These are phyloP conservation scores for Pseudonitzschia delicatissima DNA, from an alignment of 108 stramenopile species.

Conservation along the genomic window DNA sequence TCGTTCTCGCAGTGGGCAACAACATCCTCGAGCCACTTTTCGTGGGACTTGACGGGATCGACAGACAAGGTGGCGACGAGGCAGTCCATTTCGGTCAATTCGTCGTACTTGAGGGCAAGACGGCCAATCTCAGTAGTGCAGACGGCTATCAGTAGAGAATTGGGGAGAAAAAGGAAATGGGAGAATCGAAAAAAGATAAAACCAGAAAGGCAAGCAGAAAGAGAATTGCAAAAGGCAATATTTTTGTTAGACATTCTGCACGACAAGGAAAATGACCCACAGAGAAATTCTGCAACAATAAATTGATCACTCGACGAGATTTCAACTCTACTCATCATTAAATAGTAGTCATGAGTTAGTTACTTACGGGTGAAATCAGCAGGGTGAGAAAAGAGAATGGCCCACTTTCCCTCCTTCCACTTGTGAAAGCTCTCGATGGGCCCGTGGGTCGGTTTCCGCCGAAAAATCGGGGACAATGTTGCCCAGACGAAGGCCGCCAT, in stretches of 20 bases:
- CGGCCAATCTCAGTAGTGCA: constrained; percentile 88
- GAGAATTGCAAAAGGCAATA: no score
- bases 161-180: not conserved
- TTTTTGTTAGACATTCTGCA: no score
- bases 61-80: constrained; percentile 66
- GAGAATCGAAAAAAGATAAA: not conserved
- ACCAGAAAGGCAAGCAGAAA: no score
- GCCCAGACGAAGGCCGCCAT: constrained; percentile 52
- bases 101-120: constrained; percentile 55
- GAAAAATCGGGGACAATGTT: constrained; percentile 69
- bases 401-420: constrained; percentile 81
- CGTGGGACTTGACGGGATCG: constrained; percentile 72
- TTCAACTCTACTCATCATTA: no score
- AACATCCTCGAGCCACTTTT: constrained; percentile 75
- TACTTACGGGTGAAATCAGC: constrained; percentile 59
- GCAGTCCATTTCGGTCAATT: constrained; percentile 56
- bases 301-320: no score
- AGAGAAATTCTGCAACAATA: no score
- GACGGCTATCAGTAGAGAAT: no score
- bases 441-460: constrained; percentile 63
- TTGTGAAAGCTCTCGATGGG: constrained; percentile 60
- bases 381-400: constrained; percentile 75
- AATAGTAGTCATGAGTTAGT: not conserved
- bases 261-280: no score
- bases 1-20: constrained; percentile 67